Conservation (phyloP, 129 eudicot species). For the Lactuca saligna region DNA sequence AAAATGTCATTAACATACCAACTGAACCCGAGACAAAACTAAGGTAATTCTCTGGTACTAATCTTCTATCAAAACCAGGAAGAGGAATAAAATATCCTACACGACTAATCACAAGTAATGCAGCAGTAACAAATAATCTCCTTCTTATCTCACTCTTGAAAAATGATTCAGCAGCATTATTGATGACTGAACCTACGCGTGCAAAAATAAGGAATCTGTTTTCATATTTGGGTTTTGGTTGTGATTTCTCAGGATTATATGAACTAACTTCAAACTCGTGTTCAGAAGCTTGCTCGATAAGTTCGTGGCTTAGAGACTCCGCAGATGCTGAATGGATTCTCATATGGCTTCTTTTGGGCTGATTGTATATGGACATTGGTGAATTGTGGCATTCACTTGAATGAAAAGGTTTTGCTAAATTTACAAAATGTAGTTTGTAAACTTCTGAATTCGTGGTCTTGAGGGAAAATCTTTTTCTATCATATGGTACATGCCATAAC, state of each 20-base stretch:
- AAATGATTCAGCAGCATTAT: constrained; percentile 73
- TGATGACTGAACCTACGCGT: constrained; percentile 63
- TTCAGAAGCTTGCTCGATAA: constrained; percentile 24
- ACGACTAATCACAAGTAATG: constrained; percentile 75
- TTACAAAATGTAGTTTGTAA: constrained; percentile 24
- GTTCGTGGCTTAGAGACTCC: constrained; percentile 46
- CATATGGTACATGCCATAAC: constrained; percentile 12
- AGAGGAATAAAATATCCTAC: constrained; percentile 91
- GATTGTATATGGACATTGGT: constrained; percentile 11
- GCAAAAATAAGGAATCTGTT: constrained; percentile 70
- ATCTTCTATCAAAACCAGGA: constrained; percentile 95
- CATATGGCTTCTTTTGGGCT: constrained; percentile 27
- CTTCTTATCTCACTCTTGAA: constrained; percentile 94
- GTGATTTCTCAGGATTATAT: constrained; percentile 32
- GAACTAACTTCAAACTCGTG: constrained; percentile 24
- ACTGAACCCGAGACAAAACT: constrained; percentile 81
- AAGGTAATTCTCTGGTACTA: constrained; percentile 85
- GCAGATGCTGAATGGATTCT: constrained; percentile 50
- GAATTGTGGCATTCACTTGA: constrained; percentile 20
- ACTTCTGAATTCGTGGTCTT: constrained; percentile 23
- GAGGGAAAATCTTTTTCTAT: constrained; percentile 17
- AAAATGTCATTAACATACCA: constrained; percentile 45
- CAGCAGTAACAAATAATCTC: constrained; percentile 83
- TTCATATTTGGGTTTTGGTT: constrained; percentile 46
- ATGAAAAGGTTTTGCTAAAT: constrained; percentile 23